These are phyloP conservation scores for Aspergillus steynii DNA, from an alignment of 495 filamentous ascomycete species.

Conservation along the genomic window DNA sequence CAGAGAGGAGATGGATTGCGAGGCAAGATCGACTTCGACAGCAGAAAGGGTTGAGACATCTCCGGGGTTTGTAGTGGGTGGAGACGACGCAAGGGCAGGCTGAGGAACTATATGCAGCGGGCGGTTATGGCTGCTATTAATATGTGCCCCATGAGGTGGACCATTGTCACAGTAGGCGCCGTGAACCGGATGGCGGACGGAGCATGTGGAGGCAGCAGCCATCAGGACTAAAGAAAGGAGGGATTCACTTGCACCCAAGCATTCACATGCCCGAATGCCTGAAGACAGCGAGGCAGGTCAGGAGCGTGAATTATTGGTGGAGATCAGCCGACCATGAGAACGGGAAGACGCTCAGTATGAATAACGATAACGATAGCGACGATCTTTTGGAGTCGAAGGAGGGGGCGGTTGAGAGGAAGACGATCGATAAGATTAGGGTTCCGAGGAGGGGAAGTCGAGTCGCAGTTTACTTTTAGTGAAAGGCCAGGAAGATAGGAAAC, in stretches of 20 bases:
- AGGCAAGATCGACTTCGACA: neutral
- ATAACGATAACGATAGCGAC: neutral
- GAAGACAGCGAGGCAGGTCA: conserved; percentile 16
- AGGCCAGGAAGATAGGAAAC: neutral
- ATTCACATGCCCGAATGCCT: conserved; percentile 19
- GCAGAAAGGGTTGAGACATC: neutral
- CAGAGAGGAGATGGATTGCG: neutral
- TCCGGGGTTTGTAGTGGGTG: conserved; percentile 12
- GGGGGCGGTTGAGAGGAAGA: neutral
- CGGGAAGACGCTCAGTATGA: neutral
- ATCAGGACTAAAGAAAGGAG: conserved; percentile 10
- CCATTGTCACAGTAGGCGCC: conserved; percentile 12
- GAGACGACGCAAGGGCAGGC: conserved; percentile 13
- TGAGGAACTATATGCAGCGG: conserved; percentile 10
- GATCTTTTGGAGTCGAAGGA: neutral
- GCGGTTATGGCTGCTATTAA: conserved; percentile 17
- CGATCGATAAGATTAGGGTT: conserved; percentile 23
- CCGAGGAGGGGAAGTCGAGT: conserved; percentile 6
- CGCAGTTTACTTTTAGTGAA: neutral
- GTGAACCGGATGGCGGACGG: neutral
- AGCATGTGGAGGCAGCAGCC: conserved; percentile 14
- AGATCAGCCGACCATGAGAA: conserved; percentile 17
- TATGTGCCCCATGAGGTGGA: conserved; percentile 9
- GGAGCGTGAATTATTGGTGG: conserved; percentile 4
- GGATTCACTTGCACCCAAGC: conserved; percentile 6